Evolutionary conservation across 345 rosid species (phyloP).

Genomic region (Populus nigra): DNA sequence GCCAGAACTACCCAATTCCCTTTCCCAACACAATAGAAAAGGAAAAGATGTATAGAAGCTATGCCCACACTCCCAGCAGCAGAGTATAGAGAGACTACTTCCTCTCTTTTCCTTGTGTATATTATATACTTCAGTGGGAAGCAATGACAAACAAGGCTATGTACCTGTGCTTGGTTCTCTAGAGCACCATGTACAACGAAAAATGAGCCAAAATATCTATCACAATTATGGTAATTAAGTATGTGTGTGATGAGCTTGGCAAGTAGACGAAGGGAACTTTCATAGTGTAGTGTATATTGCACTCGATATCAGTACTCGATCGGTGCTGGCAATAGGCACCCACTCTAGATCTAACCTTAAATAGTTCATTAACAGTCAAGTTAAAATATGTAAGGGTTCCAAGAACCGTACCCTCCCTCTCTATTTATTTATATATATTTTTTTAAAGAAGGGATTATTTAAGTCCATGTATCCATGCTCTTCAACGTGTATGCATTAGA

Average conservation of each 20-base stretch:
- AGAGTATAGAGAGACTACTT: neutral
- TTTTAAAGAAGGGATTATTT: neutral
- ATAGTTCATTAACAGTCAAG: neutral
- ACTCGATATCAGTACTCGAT: neutral
- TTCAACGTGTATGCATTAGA: neutral
- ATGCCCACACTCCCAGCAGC: neutral
- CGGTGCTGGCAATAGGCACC: neutral
- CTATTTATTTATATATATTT: neutral
- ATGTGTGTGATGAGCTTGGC: neutral
- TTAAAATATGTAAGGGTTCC: neutral
- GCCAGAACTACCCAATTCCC: conserved; percentile 28
- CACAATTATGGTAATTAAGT: too few species aligned
- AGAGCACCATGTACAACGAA: neutral
- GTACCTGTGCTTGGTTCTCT: too few species aligned
- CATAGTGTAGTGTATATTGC: too few species aligned
- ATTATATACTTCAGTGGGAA: too few species aligned
- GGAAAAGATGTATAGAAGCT: neutral
- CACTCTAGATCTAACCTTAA: neutral
- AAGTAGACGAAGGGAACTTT: too few species aligned
- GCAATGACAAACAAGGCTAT: too few species aligned
- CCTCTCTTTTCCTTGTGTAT: too few species aligned
- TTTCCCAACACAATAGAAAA: neutral
- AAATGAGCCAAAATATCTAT: neutral
- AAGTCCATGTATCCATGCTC: neutral
- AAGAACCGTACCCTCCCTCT: neutral